Conservation (phyloP, 1,284 basidiomycete genomes). For the Tilletia indica region DNA sequence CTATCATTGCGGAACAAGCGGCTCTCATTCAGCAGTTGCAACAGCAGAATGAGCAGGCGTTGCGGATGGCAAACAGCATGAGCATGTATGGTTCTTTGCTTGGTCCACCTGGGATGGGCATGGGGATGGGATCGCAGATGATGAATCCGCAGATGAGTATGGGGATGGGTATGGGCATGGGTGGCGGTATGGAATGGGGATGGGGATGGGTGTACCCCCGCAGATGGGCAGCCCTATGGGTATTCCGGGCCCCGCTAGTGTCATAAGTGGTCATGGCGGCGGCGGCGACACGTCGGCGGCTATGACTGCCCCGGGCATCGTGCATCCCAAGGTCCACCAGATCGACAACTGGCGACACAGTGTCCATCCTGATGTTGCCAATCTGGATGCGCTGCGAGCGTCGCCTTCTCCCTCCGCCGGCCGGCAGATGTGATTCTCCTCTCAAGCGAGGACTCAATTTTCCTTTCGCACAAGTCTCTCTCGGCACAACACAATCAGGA, state of each 20-base stretch:
- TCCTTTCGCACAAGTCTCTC: no score
- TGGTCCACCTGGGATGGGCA: slow-evolving; percentile 19
- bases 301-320: neutral
- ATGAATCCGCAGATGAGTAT: slow-evolving; percentile 1
- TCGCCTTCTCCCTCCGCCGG: slow-evolving; percentile 4
- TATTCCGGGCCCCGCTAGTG: slow-evolving; percentile 15
- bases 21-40: slow-evolving; percentile 46
- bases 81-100: slow-evolving; percentile 19
- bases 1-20: slow-evolving; percentile 53
- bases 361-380: neutral
- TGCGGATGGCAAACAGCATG: slow-evolving; percentile 26
- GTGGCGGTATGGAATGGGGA: slow-evolving; percentile 17
- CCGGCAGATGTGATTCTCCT: no score
- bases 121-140: slow-evolving; percentile 15
- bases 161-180: neutral
- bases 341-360: slow-evolving; percentile 37
- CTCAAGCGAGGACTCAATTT: no score
- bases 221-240: slow-evolving; percentile 30
- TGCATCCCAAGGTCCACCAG: slow-evolving; percentile 35
- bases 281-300: neutral
- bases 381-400: neutral
- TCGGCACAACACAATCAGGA: no score
- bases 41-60: slow-evolving; percentile 36
- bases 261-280: slow-evolving; percentile 24
- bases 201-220: slow-evolving; percentile 19